These are phyloP conservation scores for Scheffersomyces cryptocercus DNA, from an alignment of 1,139 yeast genomes.

Conservation along the genomic window DNA sequence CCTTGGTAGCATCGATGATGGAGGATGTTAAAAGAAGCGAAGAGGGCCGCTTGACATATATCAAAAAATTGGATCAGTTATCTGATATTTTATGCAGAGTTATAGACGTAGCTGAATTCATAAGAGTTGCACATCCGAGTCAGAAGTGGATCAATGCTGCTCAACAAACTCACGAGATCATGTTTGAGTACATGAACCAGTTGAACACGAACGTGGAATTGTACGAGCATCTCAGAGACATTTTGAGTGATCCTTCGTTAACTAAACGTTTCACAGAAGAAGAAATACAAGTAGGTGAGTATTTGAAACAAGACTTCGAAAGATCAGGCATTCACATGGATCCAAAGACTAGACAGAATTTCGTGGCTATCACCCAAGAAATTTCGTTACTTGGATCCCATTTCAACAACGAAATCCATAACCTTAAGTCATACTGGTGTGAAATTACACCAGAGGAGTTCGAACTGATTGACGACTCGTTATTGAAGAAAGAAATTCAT, in stretches of 20 bases:
- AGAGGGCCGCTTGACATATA: conserved; percentile 53
- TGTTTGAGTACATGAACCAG: conserved; percentile 94
- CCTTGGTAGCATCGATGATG: conserved; percentile 57
- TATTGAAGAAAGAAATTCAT: conserved; percentile 27
- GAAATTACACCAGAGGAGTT: conserved; percentile 33
- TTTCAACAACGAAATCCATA: conserved; percentile 61
- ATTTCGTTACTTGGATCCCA: conserved; percentile 83
- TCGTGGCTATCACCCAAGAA: conserved; percentile 77
- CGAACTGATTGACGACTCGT: conserved; percentile 23
- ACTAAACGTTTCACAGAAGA: conserved; percentile 53
- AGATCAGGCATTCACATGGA: conserved; percentile 89
- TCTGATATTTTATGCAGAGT: conserved; percentile 91
- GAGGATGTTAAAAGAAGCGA: conserved; percentile 38
- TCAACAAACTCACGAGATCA: conserved; percentile 80
- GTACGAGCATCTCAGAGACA: conserved; percentile 57
- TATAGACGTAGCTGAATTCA: conserved; percentile 90
- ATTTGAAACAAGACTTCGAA: conserved; percentile 81
- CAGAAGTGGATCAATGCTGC: conserved; percentile 74
- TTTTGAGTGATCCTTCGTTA: conserved; percentile 48
- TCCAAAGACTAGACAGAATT: conserved; percentile 62
- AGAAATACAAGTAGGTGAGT: conserved; percentile 79
- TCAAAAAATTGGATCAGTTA: conserved; percentile 74
- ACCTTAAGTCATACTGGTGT: conserved; percentile 42
- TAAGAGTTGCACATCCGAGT: conserved; percentile 86
- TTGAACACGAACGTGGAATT: conserved; percentile 82